These are phyloP conservation scores for Grosmannia serpens DNA, from an alignment of 2,329 filamentous ascomycete species.

Conservation along the genomic window DNA sequence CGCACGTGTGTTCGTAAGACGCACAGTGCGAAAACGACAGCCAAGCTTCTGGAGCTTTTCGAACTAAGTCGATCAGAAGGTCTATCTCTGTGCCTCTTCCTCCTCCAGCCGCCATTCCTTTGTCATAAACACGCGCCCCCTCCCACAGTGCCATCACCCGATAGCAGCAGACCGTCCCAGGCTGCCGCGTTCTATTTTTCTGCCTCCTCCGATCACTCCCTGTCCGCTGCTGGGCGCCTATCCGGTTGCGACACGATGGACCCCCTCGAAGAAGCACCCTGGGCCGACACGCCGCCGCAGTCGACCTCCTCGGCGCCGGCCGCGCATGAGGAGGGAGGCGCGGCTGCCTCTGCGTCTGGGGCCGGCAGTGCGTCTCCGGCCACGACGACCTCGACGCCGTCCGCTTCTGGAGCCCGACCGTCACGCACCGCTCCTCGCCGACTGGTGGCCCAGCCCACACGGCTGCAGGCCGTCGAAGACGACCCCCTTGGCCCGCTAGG, in stretches of 20 bases:
- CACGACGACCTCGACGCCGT: conserved; percentile 15
- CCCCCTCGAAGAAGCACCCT: conserved; percentile 39
- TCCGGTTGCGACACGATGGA: conserved; percentile 25
- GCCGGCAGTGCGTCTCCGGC: conserved; percentile 16
- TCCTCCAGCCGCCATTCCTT: not conserved
- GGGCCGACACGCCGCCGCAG: conserved; percentile 33
- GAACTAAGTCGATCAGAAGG: not conserved
- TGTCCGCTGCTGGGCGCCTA: not conserved
- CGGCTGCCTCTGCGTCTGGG: conserved; percentile 18
- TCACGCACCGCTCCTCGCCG: conserved; percentile 43
- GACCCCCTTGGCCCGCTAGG: conserved; percentile 68
- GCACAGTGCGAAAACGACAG: not conserved
- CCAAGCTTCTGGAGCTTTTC: not conserved
- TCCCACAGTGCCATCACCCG: not conserved
- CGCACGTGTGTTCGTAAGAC: not conserved
- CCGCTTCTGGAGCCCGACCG: conserved; percentile 22
- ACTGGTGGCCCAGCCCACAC: conserved; percentile 63
- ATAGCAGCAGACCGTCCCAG: not conserved
- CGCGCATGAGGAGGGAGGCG: conserved; percentile 11
- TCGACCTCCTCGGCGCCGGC: conserved; percentile 10
- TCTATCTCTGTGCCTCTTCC: not conserved
- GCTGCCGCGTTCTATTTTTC: not conserved
- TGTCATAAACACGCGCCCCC: not conserved
- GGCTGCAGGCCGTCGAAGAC: conserved; percentile 66
- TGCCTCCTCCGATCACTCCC: not conserved